These are phyloP conservation scores for Lophiostoma macrostomum DNA, from an alignment of 495 filamentous ascomycete species.

Conservation along the genomic window DNA sequence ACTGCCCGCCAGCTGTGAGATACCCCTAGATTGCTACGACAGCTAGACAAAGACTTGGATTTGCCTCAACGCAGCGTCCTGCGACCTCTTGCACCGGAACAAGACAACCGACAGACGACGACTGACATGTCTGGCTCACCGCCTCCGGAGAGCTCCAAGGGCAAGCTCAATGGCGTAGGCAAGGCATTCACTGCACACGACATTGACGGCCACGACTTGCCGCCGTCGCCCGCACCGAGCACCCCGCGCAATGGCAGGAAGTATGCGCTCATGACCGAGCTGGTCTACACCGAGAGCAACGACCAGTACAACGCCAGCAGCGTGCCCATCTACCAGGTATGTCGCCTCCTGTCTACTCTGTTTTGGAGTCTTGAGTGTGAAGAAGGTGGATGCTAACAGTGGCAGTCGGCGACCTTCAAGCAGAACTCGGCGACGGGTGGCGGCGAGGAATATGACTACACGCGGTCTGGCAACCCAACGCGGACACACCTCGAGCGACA, in stretches of 20 bases:
- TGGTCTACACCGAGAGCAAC: slow-evolving; percentile 91
- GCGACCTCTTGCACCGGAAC: background rate
- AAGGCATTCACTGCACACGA: slow-evolving; percentile 75
- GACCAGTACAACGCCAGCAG: slow-evolving; percentile 96
- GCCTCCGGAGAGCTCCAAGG: slow-evolving; percentile 27
- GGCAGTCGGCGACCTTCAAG: slow-evolving; percentile 91
- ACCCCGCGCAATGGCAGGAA: slow-evolving; percentile 77
- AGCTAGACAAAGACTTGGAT: slow-evolving; percentile 15
- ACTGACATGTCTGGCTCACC: slow-evolving; percentile 19
- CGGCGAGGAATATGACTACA: slow-evolving; percentile 92
- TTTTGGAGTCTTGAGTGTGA: no score
- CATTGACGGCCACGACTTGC: slow-evolving; percentile 83
- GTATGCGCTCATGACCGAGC: slow-evolving; percentile 91
- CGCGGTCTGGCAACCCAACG: slow-evolving; percentile 93
- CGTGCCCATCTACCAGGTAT: slow-evolving; percentile 89
- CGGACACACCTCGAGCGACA: slow-evolving; percentile 94
- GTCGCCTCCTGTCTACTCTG: background rate
- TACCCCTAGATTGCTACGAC: no score
- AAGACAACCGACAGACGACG: background rate
- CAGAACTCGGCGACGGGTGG: slow-evolving; percentile 77
- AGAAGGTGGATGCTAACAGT: slow-evolving; percentile 20
- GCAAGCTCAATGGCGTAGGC: slow-evolving; percentile 39
- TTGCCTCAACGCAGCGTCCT: slow-evolving; percentile 29
- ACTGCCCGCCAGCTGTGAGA: no score
- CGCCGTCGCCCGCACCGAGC: slow-evolving; percentile 91